Percentiles rank a stretch among this genome's conserved stretches.
phyloP scores from a whole-genome alignment of 441 rosid genomes.

The Arabidopsis hybrid region DNA sequence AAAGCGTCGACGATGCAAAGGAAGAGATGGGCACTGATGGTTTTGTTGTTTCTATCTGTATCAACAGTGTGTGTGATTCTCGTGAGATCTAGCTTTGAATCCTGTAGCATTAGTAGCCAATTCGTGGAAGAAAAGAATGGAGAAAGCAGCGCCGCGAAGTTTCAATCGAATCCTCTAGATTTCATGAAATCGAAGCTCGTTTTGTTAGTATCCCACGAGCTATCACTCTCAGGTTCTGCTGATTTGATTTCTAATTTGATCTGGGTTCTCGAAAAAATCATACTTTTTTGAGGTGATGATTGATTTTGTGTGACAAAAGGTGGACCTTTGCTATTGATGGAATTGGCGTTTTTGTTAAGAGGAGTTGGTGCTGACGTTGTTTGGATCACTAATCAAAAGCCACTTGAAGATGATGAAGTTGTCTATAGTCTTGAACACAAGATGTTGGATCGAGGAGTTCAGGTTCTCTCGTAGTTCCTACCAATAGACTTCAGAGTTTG shows the following conservation, averaged over 20 bases:
- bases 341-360: conserved; percentile 79
- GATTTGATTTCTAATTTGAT: background rate
- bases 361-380: conserved; percentile 75
- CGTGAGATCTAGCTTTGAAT: conserved; percentile 65
- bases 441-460: conserved; percentile 85
- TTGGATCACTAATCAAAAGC: conserved; percentile 87
- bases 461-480: conserved; percentile 49
- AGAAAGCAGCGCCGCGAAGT: conserved; percentile 1
- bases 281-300: background rate
- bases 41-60: conserved; percentile 57
- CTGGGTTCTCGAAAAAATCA: background rate
- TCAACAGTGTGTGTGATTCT: conserved; percentile 62
- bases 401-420: conserved; percentile 59
- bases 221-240: conserved; percentile 67
- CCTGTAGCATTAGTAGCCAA: conserved; percentile 46
- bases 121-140: conserved; percentile 37
- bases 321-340: conserved; percentile 88
- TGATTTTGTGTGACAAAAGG: conserved; percentile 48
- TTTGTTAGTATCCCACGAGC: conserved; percentile 81
- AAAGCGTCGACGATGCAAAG: conserved; percentile 60
- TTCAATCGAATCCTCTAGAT: conserved; percentile 57
- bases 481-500: background rate
- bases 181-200: conserved; percentile 87
- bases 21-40: conserved; percentile 74
- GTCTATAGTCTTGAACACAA: conserved; percentile 72